These are phyloP conservation scores for Drechslerella stenobrocha DNA, from an alignment of 2,329 filamentous ascomycete species.

Conservation along the genomic window DNA sequence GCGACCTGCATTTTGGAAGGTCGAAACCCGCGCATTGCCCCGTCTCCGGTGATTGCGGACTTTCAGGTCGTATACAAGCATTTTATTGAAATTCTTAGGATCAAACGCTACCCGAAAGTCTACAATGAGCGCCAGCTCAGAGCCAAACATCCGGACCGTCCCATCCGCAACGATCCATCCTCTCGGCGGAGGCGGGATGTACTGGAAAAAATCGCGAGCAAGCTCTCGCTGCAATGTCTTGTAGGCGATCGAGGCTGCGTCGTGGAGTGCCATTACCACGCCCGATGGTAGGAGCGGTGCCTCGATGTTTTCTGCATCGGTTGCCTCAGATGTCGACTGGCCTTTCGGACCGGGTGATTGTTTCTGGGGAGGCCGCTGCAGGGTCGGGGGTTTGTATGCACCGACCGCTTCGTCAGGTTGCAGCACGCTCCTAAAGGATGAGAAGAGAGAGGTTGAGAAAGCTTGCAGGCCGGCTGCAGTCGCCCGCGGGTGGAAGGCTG, in stretches of 20 bases:
- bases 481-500: conserved; percentile 30
- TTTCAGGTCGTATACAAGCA: conserved; percentile 23
- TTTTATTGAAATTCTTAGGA: conserved; percentile 40
- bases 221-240: conserved; percentile 24
- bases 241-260: conserved; percentile 22
- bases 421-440: conserved; percentile 16
- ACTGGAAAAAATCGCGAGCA: conserved; percentile 28
- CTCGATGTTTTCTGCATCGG: conserved; percentile 12
- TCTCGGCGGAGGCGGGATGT: conserved; percentile 34
- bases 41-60: conserved; percentile 19
- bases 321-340: neutral
- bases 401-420: conserved; percentile 15
- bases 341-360: neutral
- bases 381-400: conserved; percentile 9
- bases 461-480: conserved; percentile 33
- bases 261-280: conserved; percentile 40
- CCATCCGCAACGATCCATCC: conserved; percentile 43
- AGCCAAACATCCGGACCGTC: conserved; percentile 31
- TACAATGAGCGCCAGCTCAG: conserved; percentile 29
- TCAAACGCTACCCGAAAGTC: conserved; percentile 44
- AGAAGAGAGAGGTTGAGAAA: conserved; percentile 21
- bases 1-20: conserved; percentile 37
- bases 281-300: conserved; percentile 38
- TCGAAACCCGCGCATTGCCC: conserved; percentile 9
- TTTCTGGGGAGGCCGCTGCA: conserved; percentile 10